These are phyloP conservation scores for Forsythia suspensa DNA, from an alignment of 257 asterid genomes.

Conservation along the genomic window DNA sequence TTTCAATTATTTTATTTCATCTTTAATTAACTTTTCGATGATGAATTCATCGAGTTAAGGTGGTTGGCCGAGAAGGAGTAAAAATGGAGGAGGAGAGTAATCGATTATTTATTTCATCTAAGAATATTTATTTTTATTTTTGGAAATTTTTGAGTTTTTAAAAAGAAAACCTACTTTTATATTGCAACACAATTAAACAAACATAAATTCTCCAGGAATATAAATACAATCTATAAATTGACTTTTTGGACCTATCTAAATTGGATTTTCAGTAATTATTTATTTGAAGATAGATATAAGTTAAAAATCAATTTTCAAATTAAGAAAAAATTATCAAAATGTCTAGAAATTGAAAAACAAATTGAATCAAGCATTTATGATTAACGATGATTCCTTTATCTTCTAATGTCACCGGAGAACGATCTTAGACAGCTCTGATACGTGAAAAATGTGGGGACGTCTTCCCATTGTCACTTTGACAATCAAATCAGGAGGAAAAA, in stretches of 20 bases:
- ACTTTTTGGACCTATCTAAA: no score
- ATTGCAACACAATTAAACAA: background rate
- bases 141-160: no score
- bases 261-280: background rate
- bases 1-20: background rate
- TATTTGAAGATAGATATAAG: background rate
- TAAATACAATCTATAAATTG: background rate
- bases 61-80: background rate
- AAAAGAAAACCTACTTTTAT: background rate
- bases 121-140: background rate
- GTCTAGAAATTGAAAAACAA: background rate
- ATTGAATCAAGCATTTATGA: background rate
- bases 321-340: background rate
- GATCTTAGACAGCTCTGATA: background rate
- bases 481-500: background rate
- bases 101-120: background rate
- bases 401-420: background rate
- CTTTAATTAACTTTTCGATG: no score
- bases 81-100: no score
- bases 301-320: background rate
- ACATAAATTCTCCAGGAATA: no score
- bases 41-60: background rate
- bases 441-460: background rate
- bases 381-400: no score
- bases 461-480: background rate